A percentile compares a stretch with the other conserved stretches of the same genome.
Evolutionary conservation across 1,284 basidiomycete species (phyloP).

Genomic region (Apiotrichum laibachii): DNA sequence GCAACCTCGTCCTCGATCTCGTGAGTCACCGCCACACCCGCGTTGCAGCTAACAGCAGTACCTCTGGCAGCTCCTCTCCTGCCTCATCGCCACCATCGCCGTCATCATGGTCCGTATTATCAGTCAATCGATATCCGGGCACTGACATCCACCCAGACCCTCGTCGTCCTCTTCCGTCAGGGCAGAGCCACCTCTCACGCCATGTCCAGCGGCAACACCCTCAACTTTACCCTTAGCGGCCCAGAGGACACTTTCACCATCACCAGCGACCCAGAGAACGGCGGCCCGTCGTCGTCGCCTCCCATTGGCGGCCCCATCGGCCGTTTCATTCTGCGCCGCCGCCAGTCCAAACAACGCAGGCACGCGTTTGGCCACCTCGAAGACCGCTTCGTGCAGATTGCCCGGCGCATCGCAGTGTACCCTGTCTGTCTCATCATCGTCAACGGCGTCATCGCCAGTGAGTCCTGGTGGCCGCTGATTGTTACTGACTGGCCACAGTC

Average conservation of each 20-base stretch:
- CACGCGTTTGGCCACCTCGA: constrained; percentile 17
- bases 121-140: neutral
- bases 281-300: neutral
- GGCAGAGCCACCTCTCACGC: constrained; percentile 31
- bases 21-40: neutral
- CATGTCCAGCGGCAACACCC: constrained; percentile 19
- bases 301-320: neutral
- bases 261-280: neutral
- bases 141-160: constrained; percentile 10
- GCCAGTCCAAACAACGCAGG: constrained; percentile 5
- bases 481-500: constrained; percentile 9
- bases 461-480: neutral
- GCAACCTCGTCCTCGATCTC: constrained; percentile 26
- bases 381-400: constrained; percentile 24
- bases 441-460: constrained; percentile 28
- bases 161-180: constrained; percentile 32
- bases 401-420: constrained; percentile 28
- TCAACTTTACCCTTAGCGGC: constrained; percentile 11
- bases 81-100: constrained; percentile 26
- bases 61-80: constrained; percentile 38
- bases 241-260: constrained; percentile 1
- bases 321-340: constrained; percentile 9
- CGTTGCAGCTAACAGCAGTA: constrained; percentile 30
- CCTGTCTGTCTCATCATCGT: constrained; percentile 28
- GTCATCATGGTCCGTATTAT: constrained; percentile 14